Evolutionary conservation across 768 basidiomycete species (phyloP), one percentile per base, ranked within the genome.

Genomic region (Boletus barrowsii): DNA sequence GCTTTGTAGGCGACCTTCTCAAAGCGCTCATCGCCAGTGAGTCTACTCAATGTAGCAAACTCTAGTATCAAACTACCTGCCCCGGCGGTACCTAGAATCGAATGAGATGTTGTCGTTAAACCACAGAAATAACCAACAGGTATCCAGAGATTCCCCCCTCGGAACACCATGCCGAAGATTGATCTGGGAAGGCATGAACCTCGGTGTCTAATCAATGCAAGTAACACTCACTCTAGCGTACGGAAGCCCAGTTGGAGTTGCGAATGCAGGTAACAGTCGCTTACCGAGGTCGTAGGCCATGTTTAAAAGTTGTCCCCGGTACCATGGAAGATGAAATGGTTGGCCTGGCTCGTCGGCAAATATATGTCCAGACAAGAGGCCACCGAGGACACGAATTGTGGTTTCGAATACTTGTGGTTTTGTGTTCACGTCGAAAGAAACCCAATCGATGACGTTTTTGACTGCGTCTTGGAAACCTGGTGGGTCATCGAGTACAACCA

Each of bases 371-470:
- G 90, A 92, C 14, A 94, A 69, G 36, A 99, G 79, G 5, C 93
- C 93, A 4, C 97, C 97, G 10, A 99, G 75, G 7, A 94, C 92
- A 26, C 95, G 84, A 51, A 98, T 98, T 1, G 92, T 98, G 10
- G 90, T 91, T 75, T 99, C 96, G 65, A 99, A 99, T 5, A 98
- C 88, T 78, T 99, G 96, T n/a, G 97, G 93, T 70, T 86, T 92
- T 40, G 92, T 93, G 71, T 98, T 87, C 53, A 93, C 88, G 66
- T 98, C 90, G 69, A 97, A 98, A 1, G 86, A 86, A 37, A 97
- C 90, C 79, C 82, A 84, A 49, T 83, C 72, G 47, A 96, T 87
- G 50, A 93, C 82, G 57, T 89, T 83, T 55, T 81, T 83, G 48
- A 98, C 87, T 4, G 92, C 94, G n/a, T 75, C 75, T 62, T 91